Evolutionary conservation across 2,329 filamentous ascomycete species (phyloP).

Genomic region (Trichoderma polysporum): DNA sequence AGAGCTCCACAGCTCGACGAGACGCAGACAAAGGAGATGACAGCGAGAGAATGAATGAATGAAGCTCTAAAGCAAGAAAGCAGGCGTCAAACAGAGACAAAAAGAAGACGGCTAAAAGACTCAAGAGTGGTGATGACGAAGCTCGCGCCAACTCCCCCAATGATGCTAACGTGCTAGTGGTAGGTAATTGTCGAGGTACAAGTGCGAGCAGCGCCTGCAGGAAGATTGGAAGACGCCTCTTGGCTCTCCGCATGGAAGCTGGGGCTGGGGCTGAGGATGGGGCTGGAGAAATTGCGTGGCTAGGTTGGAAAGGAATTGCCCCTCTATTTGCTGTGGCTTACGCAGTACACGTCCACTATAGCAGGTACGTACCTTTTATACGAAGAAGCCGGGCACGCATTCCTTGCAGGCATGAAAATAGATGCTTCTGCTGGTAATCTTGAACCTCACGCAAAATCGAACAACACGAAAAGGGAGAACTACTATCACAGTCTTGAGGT

Average conservation of each 20-base stretch:
- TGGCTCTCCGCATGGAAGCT: neutral
- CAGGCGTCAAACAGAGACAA: conserved; percentile 16
- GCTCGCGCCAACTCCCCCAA: conserved; percentile 22
- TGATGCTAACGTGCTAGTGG: conserved; percentile 16
- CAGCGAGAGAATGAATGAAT: neutral
- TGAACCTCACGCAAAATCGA: neutral
- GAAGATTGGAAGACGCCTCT: too few species aligned
- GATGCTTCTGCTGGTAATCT: neutral
- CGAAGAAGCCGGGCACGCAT: neutral
- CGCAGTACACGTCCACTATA: too few species aligned
- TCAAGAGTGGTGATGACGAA: conserved; percentile 21
- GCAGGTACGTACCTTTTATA: neutral
- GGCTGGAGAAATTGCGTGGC: conserved; percentile 25
- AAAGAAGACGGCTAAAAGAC: conserved; percentile 7
- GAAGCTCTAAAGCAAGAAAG: conserved; percentile 9
- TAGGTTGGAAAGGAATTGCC: conserved; percentile 2
- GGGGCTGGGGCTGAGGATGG: conserved; percentile 7
- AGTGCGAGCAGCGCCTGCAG: conserved; percentile 10
- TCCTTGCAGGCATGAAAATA: neutral
- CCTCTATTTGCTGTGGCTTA: conserved; percentile 19
- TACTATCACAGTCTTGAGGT: neutral
- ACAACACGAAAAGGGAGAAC: neutral
- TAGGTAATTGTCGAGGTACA: conserved; percentile 8
- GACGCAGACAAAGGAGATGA: conserved; percentile 2
- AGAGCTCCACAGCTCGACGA: conserved; percentile 27